A percentile compares a stretch with the other conserved stretches of the same genome.
phyloP scores from a whole-genome alignment of 306 rosid species.

The Malus sieversii region DNA sequence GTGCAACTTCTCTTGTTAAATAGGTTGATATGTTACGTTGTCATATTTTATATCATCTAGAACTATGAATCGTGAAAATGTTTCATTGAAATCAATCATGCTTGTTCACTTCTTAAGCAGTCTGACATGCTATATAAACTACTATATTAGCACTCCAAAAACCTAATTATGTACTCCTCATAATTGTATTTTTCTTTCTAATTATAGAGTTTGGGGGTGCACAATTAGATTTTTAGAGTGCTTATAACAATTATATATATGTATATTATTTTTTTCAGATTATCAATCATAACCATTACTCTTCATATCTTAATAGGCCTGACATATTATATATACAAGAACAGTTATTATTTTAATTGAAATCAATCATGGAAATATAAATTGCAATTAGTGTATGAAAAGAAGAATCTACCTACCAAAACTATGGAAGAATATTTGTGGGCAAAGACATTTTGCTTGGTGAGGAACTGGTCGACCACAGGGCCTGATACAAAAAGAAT shows the following conservation, averaged over 20 bases:
- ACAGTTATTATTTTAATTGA: not conserved
- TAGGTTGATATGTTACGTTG: not conserved
- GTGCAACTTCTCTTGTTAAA: not conserved
- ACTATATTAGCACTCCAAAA: too few relatives aligned
- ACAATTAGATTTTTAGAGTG: too few relatives aligned
- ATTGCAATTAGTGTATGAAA: not conserved
- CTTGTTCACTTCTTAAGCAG: not conserved
- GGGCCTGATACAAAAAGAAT: constrained; percentile 93
- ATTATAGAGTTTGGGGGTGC: too few relatives aligned
- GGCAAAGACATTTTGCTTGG: constrained; percentile 76
- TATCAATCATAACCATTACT: not conserved
- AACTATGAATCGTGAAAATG: not conserved
- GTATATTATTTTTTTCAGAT: not conserved
- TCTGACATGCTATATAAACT: not conserved
- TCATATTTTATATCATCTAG: not conserved
- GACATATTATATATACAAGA: not conserved
- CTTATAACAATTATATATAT: too few relatives aligned
- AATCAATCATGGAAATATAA: not conserved
- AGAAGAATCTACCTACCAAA: constrained; percentile 37
- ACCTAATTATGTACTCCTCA: too few relatives aligned
- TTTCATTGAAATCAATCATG: not conserved
- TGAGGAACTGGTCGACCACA: constrained; percentile 71
- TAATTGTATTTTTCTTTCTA: too few relatives aligned
- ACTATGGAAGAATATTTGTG: constrained; percentile 71
- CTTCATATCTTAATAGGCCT: not conserved